Evolutionary conservation across 371 early-diverging fungal genomes (phyloP), one percentile per base, ranked within the genome.

Genomic region (Blakeslea trispora): DNA sequence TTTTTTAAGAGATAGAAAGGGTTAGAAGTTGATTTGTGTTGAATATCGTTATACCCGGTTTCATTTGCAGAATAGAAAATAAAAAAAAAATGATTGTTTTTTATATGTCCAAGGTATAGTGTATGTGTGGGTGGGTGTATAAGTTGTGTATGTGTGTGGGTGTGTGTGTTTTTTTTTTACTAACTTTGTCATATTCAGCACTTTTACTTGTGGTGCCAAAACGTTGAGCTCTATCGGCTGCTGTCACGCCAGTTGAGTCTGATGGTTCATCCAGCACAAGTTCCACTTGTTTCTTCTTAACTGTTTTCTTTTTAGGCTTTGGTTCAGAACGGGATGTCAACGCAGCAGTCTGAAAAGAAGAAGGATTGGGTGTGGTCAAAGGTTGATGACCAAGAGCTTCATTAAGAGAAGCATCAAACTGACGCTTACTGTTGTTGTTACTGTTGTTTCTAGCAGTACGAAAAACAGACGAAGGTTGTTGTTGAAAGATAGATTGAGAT

Each of bases 151-250:
- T 32, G 5, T 32, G 32, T 32, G n/a, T n/a, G n/a, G n/a, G n/a
- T n/a, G n/a, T n/a, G n/a, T n/a, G n/a, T n/a, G n/a, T 28, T 28
- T 28, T 28, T 28, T 28, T 28, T 28, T 28, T 40, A 48, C 48
- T 54, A 46, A 72, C 73, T 39, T 57, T 45, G 24, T 59, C 59
- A 53, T 73, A 73, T 1, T 61, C 14, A 8, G 41, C 43, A 15
- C 56, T 63, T 37, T 73, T 64, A 21, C 45, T 54, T 1, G 73
- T 61, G 3, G 57, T 44, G 1, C 73, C 73, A 55, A 73, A 73
- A 1, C 73, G 55, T 41, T 51, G 41, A 2, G 70, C 64, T 43
- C 74, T 55, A 39, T 73, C 70, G 6, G 66, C 69, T 11, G 53
- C 53, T 21, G 32, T 21, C 14, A 32, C 24, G 10, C 44, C n/a